Evolutionary conservation across 1,139 yeast genomes (phyloP), one percentile per base, ranked within the genome.

Genomic region (Zhuliangozyma parablackwelliae): DNA sequence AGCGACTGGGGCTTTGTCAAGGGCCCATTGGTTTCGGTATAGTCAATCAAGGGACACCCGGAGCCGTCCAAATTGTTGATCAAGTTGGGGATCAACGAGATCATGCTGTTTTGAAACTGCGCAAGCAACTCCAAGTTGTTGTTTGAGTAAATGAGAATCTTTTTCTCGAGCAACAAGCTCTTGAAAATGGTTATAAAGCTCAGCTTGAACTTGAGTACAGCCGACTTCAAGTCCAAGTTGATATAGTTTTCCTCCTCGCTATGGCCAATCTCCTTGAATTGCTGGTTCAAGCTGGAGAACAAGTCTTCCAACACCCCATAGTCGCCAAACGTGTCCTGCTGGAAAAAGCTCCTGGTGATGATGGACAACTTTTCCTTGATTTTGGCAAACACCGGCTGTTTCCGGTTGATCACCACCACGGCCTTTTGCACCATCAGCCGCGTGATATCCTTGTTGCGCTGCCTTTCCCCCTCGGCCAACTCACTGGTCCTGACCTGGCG

Each of bases 351-450:
- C 42, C 83, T 78, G 1, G 98, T 90, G 27, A 90, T 88, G 28
- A 92, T 89, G 26, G 95, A 84, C 42, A 92, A 64, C 57, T 92
- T 90, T 48, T 92, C 97, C 52, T 84, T 85, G 43, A 92, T 80
- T 42, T 90, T 95, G 16, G 86, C 81, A 53, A 87, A 88, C 2
- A 90, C 80, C 1, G 98, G 98, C 55, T 85, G 85, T 31, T 65
- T 58, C 41, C 88, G 72, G 2, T 90, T 79, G 24, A 88, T 75
- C n/a, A 92, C 87, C 10, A 92, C 96, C 29, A 92, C 77, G 0
- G 96, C 84, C 54, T 92, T 92, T 52, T 92, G 98, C 3, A 92
- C 92, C 2, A 90, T 82, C 3, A 96, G 85, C 38, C 98, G 66
- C 5, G 96, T 89, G 28, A 87, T 78, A 46, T 85, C 92, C 21